A percentile compares a stretch with the other conserved stretches of the same genome.
phyloP scores from a whole-genome alignment of 1,284 basidiomycete genomes.

The Coniferiporia sulphurascens region DNA sequence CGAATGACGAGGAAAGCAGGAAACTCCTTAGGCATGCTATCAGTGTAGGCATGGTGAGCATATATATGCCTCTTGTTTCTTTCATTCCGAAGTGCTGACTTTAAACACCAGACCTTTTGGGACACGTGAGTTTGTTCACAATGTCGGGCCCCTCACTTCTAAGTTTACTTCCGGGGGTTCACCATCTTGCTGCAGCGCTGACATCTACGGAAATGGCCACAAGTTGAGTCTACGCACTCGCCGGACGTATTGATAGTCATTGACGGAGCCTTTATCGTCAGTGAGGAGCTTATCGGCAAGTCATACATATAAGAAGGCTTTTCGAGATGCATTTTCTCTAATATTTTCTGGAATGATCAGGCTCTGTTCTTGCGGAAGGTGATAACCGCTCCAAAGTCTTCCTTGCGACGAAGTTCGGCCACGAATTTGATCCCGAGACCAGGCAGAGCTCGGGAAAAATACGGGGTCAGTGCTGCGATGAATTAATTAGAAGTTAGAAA shows the following conservation, averaged over 20 bases:
- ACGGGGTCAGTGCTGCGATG: conserved; percentile 7
- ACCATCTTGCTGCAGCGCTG: conserved; percentile 8
- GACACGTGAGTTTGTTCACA: conserved; percentile 14
- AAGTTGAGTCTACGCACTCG: conserved; percentile 7
- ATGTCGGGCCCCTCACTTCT: neutral
- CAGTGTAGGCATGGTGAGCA: conserved; percentile 9
- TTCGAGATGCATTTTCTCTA: neutral
- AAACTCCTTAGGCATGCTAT: conserved; percentile 19
- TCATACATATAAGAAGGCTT: neutral
- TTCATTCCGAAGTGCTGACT: neutral
- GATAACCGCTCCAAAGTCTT: conserved; percentile 22
- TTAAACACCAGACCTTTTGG: conserved; percentile 15
- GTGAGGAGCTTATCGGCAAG: conserved; percentile 18
- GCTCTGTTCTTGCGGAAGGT: conserved; percentile 17
- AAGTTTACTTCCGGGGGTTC: neutral
- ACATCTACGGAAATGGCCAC: conserved; percentile 19
- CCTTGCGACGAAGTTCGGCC: conserved; percentile 23
- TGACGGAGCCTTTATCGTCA: neutral
- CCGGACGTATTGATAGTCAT: neutral
- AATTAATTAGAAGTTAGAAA: neutral
- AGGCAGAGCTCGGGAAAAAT: conserved; percentile 10
- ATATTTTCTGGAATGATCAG: neutral
- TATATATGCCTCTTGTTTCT: neutral
- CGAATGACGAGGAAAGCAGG: conserved; percentile 19
- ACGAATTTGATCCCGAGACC: conserved; percentile 12